Evolutionary conservation across 2,329 filamentous ascomycete species (phyloP).

Genomic region (Colletotrichum sp.): DNA sequence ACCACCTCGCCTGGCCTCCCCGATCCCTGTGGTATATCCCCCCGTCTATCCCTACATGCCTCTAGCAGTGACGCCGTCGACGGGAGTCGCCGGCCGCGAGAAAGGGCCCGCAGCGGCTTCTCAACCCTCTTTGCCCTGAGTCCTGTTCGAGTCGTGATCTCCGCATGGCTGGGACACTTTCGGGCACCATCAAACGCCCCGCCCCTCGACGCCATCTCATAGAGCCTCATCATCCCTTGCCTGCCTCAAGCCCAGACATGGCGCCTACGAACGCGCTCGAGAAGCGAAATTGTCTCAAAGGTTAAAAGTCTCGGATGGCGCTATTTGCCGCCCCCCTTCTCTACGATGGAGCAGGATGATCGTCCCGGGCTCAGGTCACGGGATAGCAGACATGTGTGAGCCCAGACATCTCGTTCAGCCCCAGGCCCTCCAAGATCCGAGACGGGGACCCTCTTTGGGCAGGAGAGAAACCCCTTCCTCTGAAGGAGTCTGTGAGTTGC

Average conservation of each 20-base stretch:
- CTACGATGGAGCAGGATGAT: neutral
- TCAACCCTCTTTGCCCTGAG: neutral
- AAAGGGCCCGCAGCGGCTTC: neutral
- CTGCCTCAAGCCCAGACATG: neutral
- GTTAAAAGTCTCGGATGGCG: neutral
- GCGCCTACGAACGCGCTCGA: neutral
- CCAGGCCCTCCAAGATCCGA: neutral
- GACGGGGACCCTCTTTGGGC: neutral
- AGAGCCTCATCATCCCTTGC: constrained; percentile 16
- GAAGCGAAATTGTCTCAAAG: neutral
- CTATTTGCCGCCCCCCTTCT: neutral
- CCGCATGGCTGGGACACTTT: neutral
- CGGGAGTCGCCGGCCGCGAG: neutral
- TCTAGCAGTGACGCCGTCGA: neutral
- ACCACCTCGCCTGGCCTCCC: neutral
- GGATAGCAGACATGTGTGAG: neutral
- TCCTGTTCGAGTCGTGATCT: neutral
- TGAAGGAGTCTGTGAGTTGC: neutral
- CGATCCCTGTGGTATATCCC: neutral
- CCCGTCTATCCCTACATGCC: neutral
- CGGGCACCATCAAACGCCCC: neutral
- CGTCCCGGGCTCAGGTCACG: neutral
- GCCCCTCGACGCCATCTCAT: neutral
- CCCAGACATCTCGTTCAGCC: neutral
- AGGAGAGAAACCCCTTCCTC: neutral